These are phyloP conservation scores for Fusarium acutatum DNA, from an alignment of 2,329 filamentous ascomycete genomes.

Conservation along the genomic window DNA sequence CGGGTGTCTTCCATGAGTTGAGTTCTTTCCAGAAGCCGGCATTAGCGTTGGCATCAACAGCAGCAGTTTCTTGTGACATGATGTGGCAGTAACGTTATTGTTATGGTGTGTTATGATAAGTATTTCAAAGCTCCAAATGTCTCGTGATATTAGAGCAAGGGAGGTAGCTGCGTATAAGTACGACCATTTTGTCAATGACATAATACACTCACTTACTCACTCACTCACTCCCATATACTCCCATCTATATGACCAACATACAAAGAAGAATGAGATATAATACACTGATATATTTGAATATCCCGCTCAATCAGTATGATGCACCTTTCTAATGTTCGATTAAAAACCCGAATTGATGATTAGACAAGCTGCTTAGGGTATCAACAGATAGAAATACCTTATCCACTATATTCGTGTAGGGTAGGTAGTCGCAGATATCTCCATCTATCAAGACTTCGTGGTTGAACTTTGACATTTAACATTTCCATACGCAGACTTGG, in stretches of 20 bases:
- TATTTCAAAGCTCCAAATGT: background rate
- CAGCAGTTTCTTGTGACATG: slow-evolving; percentile 27
- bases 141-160: slow-evolving; percentile 14
- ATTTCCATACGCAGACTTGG: background rate
- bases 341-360: background rate
- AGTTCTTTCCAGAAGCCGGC: slow-evolving; percentile 49
- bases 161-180: slow-evolving; percentile 6
- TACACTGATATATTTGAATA: background rate
- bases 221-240: background rate
- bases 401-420: slow-evolving; percentile 8
- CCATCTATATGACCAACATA: background rate
- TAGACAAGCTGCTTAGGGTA: slow-evolving; percentile 30
- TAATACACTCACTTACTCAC: slow-evolving; percentile 8
- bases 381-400: background rate
- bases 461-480: background rate
- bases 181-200: slow-evolving; percentile 21
- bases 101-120: background rate
- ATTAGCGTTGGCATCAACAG: background rate
- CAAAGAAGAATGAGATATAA: background rate
- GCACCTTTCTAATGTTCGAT: background rate
- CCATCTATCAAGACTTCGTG: background rate
- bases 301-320: background rate
- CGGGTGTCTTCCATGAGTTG: slow-evolving; percentile 53
- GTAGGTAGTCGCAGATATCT: background rate
- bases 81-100: background rate